These are phyloP conservation scores for Beauveria australis DNA, from an alignment of 2,329 filamentous ascomycete genomes.

Conservation along the genomic window DNA sequence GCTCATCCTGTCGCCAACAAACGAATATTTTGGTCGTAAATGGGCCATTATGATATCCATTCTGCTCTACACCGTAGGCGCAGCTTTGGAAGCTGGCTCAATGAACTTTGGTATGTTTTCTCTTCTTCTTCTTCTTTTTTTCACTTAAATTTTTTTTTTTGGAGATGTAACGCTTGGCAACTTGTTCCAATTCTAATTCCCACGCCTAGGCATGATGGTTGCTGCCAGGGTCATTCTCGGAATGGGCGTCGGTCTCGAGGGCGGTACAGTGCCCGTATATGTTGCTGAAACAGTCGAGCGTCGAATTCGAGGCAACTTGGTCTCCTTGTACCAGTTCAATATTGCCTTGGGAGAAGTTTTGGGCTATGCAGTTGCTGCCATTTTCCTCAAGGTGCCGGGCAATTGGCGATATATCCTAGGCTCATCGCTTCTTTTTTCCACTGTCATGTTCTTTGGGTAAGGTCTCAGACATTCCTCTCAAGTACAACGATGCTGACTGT, in stretches of 20 bases:
- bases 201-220: slow-evolving; percentile 53
- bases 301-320: slow-evolving; percentile 60
- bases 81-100: slow-evolving; percentile 57
- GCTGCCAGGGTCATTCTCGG: slow-evolving; percentile 60
- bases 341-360: slow-evolving; percentile 68
- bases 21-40: slow-evolving; percentile 59
- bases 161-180: background rate
- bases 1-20: slow-evolving; percentile 55
- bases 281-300: slow-evolving; percentile 65
- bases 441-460: slow-evolving; percentile 29
- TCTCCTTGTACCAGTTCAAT: slow-evolving; percentile 68
- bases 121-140: no score
- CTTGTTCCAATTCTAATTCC: background rate
- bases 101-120: slow-evolving; percentile 48
- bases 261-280: slow-evolving; percentile 67
- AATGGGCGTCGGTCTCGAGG: slow-evolving; percentile 63
- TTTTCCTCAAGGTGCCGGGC: slow-evolving; percentile 60
- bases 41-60: slow-evolving; percentile 63
- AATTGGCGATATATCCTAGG: slow-evolving; percentile 70
- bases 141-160: no score
- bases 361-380: slow-evolving; percentile 64
- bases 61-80: slow-evolving; percentile 62
- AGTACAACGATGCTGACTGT: slow-evolving; percentile 36
- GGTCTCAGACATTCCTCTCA: background rate
- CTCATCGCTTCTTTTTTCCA: slow-evolving; percentile 61